These are phyloP conservation scores for Oryza australiensis DNA, from an alignment of 176 grass and related monocot genomes.

Conservation along the genomic window DNA sequence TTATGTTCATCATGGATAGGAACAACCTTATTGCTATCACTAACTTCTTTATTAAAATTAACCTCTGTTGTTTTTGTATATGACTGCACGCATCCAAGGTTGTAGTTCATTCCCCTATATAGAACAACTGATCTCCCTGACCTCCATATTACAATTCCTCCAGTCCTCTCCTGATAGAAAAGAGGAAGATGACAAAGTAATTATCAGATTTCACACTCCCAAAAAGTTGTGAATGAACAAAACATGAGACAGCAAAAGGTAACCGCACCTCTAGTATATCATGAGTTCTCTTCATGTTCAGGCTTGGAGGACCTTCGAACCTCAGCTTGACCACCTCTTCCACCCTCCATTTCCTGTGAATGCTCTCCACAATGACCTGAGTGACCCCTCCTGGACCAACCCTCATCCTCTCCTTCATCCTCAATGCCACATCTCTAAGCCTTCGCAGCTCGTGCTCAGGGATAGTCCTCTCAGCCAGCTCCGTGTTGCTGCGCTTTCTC, in stretches of 20 bases:
- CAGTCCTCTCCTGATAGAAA: slow-evolving; percentile 68
- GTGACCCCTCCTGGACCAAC: slow-evolving; percentile 85
- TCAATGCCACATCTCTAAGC: slow-evolving; percentile 71
- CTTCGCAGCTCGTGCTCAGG: slow-evolving; percentile 73
- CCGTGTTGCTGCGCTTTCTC: slow-evolving; percentile 50
- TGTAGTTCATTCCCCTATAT: slow-evolving; percentile 88
- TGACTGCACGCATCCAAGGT: slow-evolving; percentile 69
- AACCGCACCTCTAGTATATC: slow-evolving; percentile 72
- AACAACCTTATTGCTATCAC: slow-evolving; percentile 4
- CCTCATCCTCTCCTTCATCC: slow-evolving; percentile 95
- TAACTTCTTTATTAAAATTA: slow-evolving; percentile 28
- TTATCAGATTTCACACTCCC: slow-evolving; percentile 4
- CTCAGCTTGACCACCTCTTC: slow-evolving; percentile 86
- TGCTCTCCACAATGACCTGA: slow-evolving; percentile 62
- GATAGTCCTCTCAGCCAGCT: slow-evolving; percentile 73
- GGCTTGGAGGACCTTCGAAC: slow-evolving; percentile 81
- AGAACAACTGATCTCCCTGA: slow-evolving; percentile 85
- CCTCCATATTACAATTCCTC: slow-evolving; percentile 94
- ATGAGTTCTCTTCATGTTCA: slow-evolving; percentile 90
- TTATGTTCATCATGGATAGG: background rate
- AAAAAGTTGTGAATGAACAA: background rate
- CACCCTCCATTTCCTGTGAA: slow-evolving; percentile 79
- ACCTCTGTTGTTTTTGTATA: slow-evolving; percentile 49
- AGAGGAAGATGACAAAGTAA: background rate
- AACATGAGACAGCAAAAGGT: slow-evolving; percentile 9